Evolutionary conservation across 305 asterid species (phyloP), one percentile per base, ranked within the genome.

Genomic region (Striga hermonthica): DNA sequence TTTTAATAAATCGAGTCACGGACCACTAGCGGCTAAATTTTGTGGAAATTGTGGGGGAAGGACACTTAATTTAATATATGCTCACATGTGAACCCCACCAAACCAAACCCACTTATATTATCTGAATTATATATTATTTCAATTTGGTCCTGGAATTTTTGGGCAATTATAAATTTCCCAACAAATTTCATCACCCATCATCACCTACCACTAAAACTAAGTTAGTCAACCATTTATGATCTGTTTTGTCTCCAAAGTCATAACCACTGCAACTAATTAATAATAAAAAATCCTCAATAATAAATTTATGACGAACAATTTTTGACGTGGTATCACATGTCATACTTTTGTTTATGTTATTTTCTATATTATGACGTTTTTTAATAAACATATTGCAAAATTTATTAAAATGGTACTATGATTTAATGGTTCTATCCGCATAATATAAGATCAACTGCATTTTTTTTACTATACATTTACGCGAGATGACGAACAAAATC

Each of bases 191-290:
- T 45, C 14, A 45, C 12, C 52, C 11, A 9, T 45, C 28, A 54
- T 38, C 53, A 52, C 43, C 62, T 16, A 40, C 70, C 54, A 65
- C 54, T 40, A 53, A n/a, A n/a, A 61, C 40, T 53, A 54, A 39
- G 31, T 60, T 65, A 11, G 11, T n/a, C 40, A 16, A 65, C 50
- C 14, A 6, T 22, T 9, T 9, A 14, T 45, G 52, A 45, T 45
- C 31, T 45, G 5, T 5, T 9, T 45, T 45, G 13, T 6, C 52
- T 22, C 31, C 31, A 22, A 22, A 22, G 2, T 22, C 52, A 45
- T 14, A 10, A 45, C 14, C 52, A 45, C 52, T 45, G 12, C 52
- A 45, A 10, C 12, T 9, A 45, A 45, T n/a, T 4, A 45, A 22
- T 22, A 22, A 22, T 22, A 22, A 22, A 22, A 22, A 22, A n/a